Base-by-base conservation (phyloP, 306 rosid species). In the Pyrus betulifolia region DNA sequence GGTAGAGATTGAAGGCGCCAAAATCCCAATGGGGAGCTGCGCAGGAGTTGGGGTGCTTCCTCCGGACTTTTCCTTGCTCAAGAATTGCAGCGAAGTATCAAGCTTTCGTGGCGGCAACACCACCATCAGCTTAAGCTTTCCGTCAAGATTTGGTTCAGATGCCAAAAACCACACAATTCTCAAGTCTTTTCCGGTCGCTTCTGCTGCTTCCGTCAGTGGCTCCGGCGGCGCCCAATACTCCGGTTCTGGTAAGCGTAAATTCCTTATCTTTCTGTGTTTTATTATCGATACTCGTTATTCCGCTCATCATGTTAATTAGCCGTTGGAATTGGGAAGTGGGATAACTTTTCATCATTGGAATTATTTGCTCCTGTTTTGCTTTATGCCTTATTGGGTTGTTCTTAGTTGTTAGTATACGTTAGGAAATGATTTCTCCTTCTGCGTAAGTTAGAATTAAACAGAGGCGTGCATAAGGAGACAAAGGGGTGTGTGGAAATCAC, bases 181-280 rank as follows among this genome's bases (percentile, higher is more conserved):
- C 70, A 64, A 33, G 10, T 72, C 76, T 59, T 75, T 59, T 76
- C 71, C 88, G 11, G 79, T 83, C 70, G 82, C 88, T 84, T 87
- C 93, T 79, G 85, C 94, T 74, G 81, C 96, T 51, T 79, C 89
- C 25, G 17, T 88, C 61, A 19, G 84, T 40, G 89, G 92, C 81
- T 88, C 93, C 44, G 90, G 88, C 51, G 90, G 88, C 35, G 86
- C 93, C 33, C 86, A 87, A 54, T 89, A 79, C 79, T 31, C 91
- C 1, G 94, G 93, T 90, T 84, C 52, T 19, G 44, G 49, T 31
- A 76, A 40, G 1, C 44, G 19, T 22, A 11, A 14, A 64, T 5
- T 55, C 19, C 27, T 66, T 5, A 3, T 74, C 67, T 58, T 67
- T 35, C 40, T 35, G 2, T 6, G 40, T 35, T 35, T 35, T 35